Percentiles rank a stretch among this genome's conserved stretches.
phyloP scores from a whole-genome alignment of 2,329 filamentous ascomycete genomes.

The Aureobasidium pullulans region DNA sequence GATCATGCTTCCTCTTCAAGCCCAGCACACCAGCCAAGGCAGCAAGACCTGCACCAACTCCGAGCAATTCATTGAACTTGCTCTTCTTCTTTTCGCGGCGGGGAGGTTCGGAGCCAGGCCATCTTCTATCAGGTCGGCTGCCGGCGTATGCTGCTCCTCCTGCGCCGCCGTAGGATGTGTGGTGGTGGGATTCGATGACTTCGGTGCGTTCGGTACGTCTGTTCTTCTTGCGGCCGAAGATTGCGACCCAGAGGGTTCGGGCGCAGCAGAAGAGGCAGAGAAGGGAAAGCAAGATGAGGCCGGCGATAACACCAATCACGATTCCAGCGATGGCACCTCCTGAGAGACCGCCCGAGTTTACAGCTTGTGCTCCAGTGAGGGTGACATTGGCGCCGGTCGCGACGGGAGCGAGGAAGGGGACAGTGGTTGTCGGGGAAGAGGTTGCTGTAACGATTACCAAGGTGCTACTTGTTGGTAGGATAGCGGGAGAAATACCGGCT shows the following conservation, averaged over 20 bases:
- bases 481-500: constrained; percentile 39
- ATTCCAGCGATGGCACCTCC: constrained; percentile 73
- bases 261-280: constrained; percentile 67
- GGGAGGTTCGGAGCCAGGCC: constrained; percentile 38
- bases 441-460: constrained; percentile 47
- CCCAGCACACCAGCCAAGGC: constrained; percentile 38
- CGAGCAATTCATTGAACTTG: constrained; percentile 28
- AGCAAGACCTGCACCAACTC: constrained; percentile 36
- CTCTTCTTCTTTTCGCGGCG: constrained; percentile 29
- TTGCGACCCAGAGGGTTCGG: constrained; percentile 47
- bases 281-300: constrained; percentile 58
- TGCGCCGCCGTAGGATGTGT: constrained; percentile 52
- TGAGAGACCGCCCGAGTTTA: constrained; percentile 44
- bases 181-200: constrained; percentile 53
- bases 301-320: constrained; percentile 65
- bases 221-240: constrained; percentile 49
- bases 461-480: constrained; percentile 46
- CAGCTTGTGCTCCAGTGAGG: constrained; percentile 27
- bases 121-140: constrained; percentile 31
- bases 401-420: constrained; percentile 46
- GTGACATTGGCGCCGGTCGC: constrained; percentile 44
- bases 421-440: constrained; percentile 38
- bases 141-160: constrained; percentile 35
- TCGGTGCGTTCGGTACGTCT: constrained; percentile 46
- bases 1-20: constrained; percentile 35